Conservation (phyloP, 352 stramenopile species). For the Phytopythium mirpurense region DNA sequence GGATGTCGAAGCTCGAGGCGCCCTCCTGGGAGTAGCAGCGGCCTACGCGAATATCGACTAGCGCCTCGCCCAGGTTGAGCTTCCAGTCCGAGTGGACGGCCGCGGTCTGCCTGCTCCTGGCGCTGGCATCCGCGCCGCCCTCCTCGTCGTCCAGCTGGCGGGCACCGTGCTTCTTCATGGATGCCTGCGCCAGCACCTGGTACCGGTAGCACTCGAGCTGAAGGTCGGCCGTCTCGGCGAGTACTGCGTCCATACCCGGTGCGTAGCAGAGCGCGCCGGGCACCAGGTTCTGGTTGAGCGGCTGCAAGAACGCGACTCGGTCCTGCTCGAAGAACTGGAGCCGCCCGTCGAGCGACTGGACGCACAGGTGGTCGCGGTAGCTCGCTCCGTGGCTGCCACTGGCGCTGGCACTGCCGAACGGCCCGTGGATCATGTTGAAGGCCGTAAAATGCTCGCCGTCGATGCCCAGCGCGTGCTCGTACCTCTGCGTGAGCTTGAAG, state of each 20-base stretch:
- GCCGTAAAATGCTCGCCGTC: slow-evolving; percentile 90
- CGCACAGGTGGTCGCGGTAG: slow-evolving; percentile 79
- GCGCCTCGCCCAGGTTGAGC: slow-evolving; percentile 52
- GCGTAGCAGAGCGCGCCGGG: slow-evolving; percentile 82
- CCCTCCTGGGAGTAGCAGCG: slow-evolving; percentile 44
- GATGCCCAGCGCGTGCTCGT: slow-evolving; percentile 83
- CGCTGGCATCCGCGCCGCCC: slow-evolving; percentile 13
- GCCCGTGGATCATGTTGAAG: slow-evolving; percentile 84
- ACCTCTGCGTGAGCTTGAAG: slow-evolving; percentile 76
- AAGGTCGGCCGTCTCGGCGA: slow-evolving; percentile 77
- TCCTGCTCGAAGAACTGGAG: slow-evolving; percentile 93
- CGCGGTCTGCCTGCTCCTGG: slow-evolving; percentile 17
- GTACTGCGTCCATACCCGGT: slow-evolving; percentile 68
- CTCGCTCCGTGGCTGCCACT: slow-evolving; percentile 9
- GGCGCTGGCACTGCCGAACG: slow-evolving; percentile 74
- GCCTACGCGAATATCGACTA: slow-evolving; percentile 56
- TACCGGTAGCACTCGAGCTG: slow-evolving; percentile 87
- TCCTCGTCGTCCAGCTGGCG: slow-evolving; percentile 38
- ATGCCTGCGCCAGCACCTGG: slow-evolving; percentile 75
- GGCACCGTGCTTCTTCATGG: slow-evolving; percentile 63
- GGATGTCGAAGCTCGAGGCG: slow-evolving; percentile 65
- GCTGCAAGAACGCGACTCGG: slow-evolving; percentile 79
- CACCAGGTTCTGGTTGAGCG: slow-evolving; percentile 78
- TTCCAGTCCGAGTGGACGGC: slow-evolving; percentile 64
- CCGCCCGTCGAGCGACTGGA: slow-evolving; percentile 88